Evolutionary conservation across 305 asterid species (phyloP).

Genomic region (Euphrasia arctica): DNA sequence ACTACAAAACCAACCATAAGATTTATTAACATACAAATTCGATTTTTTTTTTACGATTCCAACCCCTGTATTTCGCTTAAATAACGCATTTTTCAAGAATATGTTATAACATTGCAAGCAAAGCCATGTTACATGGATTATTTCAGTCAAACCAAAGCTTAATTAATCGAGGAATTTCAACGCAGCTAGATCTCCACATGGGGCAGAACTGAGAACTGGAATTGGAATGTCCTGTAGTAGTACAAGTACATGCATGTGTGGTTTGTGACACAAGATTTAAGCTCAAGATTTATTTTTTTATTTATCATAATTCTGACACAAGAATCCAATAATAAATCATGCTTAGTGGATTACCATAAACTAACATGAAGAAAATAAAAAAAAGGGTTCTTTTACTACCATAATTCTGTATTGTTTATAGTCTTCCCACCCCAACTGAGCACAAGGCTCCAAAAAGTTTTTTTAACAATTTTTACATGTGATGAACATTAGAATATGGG

Average conservation of each 20-base stretch:
- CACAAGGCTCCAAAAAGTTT: constrained; percentile 55
- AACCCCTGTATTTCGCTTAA: constrained; percentile 26
- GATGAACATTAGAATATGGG: constrained; percentile 38
- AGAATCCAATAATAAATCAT: constrained; percentile 44
- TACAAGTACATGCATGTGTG: constrained; percentile 25
- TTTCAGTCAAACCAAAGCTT: constrained; percentile 29
- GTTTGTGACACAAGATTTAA: constrained; percentile 35
- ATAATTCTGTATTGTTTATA: constrained; percentile 33
- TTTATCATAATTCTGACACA: constrained; percentile 26
- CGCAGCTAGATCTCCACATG: constrained; percentile 35
- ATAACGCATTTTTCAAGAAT: constrained; percentile 8
- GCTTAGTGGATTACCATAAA: constrained; percentile 40
- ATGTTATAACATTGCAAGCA: neutral
- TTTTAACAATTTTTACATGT: constrained; percentile 32
- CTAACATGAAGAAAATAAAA: constrained; percentile 15
- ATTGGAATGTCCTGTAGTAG: constrained; percentile 34
- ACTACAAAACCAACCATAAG: no score
- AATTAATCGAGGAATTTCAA: constrained; percentile 33
- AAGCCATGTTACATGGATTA: constrained; percentile 18
- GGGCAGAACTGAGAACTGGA: constrained; percentile 45
- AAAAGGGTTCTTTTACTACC: constrained; percentile 19
- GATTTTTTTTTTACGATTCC: no score
- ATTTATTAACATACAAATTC: no score
- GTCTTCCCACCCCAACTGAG: constrained; percentile 30
- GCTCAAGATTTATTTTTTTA: constrained; percentile 6